Evolutionary conservation across 345 rosid genomes (phyloP), one percentile per base, ranked within the genome.

Genomic region (Gossypium herbaceum): DNA sequence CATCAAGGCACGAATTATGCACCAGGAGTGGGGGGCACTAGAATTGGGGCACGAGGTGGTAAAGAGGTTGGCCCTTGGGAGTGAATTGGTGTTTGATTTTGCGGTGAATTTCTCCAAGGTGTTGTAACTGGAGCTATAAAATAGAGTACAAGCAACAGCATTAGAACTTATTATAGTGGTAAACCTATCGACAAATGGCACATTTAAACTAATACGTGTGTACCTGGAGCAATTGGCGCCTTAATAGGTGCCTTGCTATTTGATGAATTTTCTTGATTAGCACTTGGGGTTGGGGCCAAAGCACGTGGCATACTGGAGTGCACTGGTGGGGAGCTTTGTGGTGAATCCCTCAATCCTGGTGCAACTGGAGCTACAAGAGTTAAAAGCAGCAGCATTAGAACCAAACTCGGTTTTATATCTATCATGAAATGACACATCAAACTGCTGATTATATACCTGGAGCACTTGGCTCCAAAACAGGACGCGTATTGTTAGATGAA

Each of bases 171-270:
- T 64, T 48, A 8, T 20, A 9, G 19, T 19, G 59, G 39, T 41
- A 41, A 50, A 58, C 24, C 7, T 17, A 66, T 15, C 55, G 0
- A 22, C 12, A 41, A 54, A 41, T 51, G 13, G 43, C 77, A 54
- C 52, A 52, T 43, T 34, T 11, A 56, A 65, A 34, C 17, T 48
- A 22, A 39, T 19, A 19, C 12, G 2, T 22, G 16, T 44, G 29
- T 71, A 79, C 84, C 80, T 77, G 82, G 79, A 60, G 68, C 72
- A 20, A 47, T 77, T 12, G 79, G 78, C 68, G 24, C 73, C 4
- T 17, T 50, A 24, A 47, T 10, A 41, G 85, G 78, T 76, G 79
- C 65, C 58, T 25, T 50, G 27, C 10, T 57, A 15, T 39, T 48
- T 12, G 75, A 54, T 16, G 74, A 56, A 54, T 75, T 68, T 67